Evolutionary conservation across 2,329 filamentous ascomycete species (phyloP), one percentile per base, ranked within the genome.

Genomic region (Aspergillus cejpii): DNA sequence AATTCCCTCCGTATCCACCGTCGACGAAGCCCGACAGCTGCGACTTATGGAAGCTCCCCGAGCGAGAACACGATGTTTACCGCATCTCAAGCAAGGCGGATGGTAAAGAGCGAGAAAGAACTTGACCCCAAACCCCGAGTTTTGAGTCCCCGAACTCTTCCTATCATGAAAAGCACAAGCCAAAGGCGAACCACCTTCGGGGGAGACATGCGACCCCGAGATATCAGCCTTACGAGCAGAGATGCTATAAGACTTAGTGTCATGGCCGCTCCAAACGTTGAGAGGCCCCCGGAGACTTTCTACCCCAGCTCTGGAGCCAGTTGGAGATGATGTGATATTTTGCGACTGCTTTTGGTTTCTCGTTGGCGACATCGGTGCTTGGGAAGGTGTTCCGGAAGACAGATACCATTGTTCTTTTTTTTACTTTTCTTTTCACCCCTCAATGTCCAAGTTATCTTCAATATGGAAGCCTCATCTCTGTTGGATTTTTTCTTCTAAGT

Each of bases 51-150:
- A 43, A 77, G 74, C 43, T 77, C 79, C 11, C 77, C 78, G 1
- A 75, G 70, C 41, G 77, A 80, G 52, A 78, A 76, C 46, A 68
- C 70, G 6, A 72, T 83, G 63, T 84, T 85, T 63, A 83, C 79
- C 0, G 79, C 81, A 19, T 75, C 77, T 43, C 81, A 84, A 50
- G 81, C 82, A 20, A 73, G 83, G 34, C 73, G 83, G 11, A 84
- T 85, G 79, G 77, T 81, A 29, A 80, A 77, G 58, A 76, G 72
- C 38, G 76, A 81, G 24, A 79, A 78, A 53, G 77, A 78, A 33
- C 70, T 72, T 39, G 74, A 77, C 14, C 72, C 69, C 56, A 76
- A 75, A 48, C 67, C 67, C 29, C 78, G 74, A 45, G 79, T 85
- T 11, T 66, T 85, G 39, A 81, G 79, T 53, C 82, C 83, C 21